Base-by-base conservation (phyloP, 2,329 filamentous ascomycete species). In the Karstenula rhodostoma region DNA sequence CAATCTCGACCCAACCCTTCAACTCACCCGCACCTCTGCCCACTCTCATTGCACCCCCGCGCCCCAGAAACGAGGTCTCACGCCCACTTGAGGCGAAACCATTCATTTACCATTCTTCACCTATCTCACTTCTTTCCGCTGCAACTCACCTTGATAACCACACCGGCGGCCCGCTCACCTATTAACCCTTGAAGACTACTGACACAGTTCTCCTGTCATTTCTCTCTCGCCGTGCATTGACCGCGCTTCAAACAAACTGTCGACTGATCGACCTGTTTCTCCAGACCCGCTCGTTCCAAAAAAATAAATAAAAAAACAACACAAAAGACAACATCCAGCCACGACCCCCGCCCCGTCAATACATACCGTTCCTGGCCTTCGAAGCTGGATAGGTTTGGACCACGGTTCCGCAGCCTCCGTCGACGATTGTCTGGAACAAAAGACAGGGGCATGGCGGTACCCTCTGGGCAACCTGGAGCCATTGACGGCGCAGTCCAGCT, bases 81-180 rank as follows among this genome's bases (percentile, higher is more conserved):
- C 57, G 49, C 49, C 57, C 35, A 57, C 53, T 58, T 59, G 59
- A 55, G 58, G 50, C 62, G 33, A 58, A 59, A 67, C 58, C 66
- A 67, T 68, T 67, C 63, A 66, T 69, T 66, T 51, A 33, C 60
- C 67, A 73, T 75, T 71, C 66, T 73, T 72, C 62, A 42, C 53
- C 56, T 63, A 61, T 61, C 57, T 67, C 61, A 46, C 47, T 47
- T 37, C 47, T 54, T 27, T 46, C 27, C 43, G 12, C 40, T 46
- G 48, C 49, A 56, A 53, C 50, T 60, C 54, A 57, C 58, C 29
- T 58, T 46, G 54, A 47, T 50, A 44, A 46, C 43, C 52, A 43
- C 40, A 33, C 48, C 60, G 33, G 57, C 55, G 57, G 44, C 56
- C 61, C 46, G 55, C 27, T 29, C 51, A 43, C 51, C 51, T 54